phyloP scores from a whole-genome alignment of 2,329 filamentous ascomycete species.

The Fusarium drepaniforme region DNA sequence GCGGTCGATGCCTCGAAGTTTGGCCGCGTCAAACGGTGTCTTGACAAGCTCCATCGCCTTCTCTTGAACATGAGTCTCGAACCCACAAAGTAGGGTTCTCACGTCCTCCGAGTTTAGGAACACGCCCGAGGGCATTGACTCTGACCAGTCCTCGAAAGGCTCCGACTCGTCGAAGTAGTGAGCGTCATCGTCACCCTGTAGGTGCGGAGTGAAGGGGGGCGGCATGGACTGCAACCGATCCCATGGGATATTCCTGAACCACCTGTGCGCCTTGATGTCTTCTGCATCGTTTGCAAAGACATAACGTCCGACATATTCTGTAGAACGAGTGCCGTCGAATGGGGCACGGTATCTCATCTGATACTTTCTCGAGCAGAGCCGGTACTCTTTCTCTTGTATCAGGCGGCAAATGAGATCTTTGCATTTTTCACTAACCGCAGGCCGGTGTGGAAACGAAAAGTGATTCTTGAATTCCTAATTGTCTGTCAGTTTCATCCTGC shows the following conservation, averaged over 20 bases:
- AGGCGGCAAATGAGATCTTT: constrained; percentile 81
- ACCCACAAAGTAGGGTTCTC: constrained; percentile 50
- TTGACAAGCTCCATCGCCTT: constrained; percentile 60
- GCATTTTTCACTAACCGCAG: constrained; percentile 75
- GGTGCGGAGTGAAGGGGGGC: constrained; percentile 85
- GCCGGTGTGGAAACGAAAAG: constrained; percentile 77
- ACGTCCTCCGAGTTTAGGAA: constrained; percentile 48
- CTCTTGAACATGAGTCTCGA: constrained; percentile 56
- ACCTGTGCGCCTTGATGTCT: constrained; percentile 90
- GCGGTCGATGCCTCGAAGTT: constrained; percentile 62
- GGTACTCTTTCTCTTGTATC: constrained; percentile 78
- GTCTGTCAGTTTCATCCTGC: constrained; percentile 17
- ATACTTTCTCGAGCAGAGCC: constrained; percentile 84
- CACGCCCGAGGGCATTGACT: constrained; percentile 56
- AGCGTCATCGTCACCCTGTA: constrained; percentile 77
- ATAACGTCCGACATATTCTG: constrained; percentile 60
- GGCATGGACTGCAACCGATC: constrained; percentile 75
- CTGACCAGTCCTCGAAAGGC: constrained; percentile 73
- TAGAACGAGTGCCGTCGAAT: constrained; percentile 32
- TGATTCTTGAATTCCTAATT: constrained; percentile 76
- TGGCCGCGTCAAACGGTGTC: constrained; percentile 61
- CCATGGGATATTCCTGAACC: constrained; percentile 87
- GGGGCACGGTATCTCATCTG: constrained; percentile 69
- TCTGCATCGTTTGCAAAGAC: constrained; percentile 88
- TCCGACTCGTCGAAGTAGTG: constrained; percentile 92